Conservation (phyloP, 495 filamentous ascomycete genomes). For the Aspergillus bertholletiae region DNA sequence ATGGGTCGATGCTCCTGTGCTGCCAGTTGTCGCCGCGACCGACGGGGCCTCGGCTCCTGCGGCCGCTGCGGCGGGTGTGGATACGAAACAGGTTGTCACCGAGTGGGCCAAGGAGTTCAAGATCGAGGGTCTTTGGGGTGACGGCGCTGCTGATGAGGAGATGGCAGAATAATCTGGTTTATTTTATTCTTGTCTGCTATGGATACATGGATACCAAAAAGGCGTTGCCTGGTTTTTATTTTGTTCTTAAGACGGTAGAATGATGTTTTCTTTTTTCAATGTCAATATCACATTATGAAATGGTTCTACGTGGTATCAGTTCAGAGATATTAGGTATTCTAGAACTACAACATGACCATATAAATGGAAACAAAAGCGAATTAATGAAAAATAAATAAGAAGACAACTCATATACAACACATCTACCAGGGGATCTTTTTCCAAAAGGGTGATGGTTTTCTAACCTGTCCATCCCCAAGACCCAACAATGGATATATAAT, state of each 20-base stretch:
- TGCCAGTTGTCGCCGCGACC: constrained; percentile 46
- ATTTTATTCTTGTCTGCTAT: constrained; percentile 4
- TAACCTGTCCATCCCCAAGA: no score
- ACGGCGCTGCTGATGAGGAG: constrained; percentile 48
- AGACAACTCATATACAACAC: no score
- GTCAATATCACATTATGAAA: neutral
- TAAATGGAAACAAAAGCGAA: no score
- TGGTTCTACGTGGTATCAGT: neutral
- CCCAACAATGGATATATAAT: no score
- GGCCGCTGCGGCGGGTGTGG: constrained; percentile 37
- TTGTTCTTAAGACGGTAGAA: constrained; percentile 13
- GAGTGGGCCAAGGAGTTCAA: constrained; percentile 97
- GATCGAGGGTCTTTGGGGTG: constrained; percentile 89
- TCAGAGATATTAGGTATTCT: no score
- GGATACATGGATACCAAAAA: constrained; percentile 12
- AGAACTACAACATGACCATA: no score
- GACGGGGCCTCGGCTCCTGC: constrained; percentile 25
- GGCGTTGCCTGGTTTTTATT: constrained; percentile 7
- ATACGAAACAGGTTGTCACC: constrained; percentile 82
- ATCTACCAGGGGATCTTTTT: no score
- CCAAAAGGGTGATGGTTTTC: no score
- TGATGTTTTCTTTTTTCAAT: neutral
- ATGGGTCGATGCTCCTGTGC: constrained; percentile 74
- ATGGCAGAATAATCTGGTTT: constrained; percentile 37
- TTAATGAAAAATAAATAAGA: no score